Percentiles rank a stretch among this genome's conserved stretches.
phyloP scores from a whole-genome alignment of 164 flowering plant species.

The Berberis thunbergii region DNA sequence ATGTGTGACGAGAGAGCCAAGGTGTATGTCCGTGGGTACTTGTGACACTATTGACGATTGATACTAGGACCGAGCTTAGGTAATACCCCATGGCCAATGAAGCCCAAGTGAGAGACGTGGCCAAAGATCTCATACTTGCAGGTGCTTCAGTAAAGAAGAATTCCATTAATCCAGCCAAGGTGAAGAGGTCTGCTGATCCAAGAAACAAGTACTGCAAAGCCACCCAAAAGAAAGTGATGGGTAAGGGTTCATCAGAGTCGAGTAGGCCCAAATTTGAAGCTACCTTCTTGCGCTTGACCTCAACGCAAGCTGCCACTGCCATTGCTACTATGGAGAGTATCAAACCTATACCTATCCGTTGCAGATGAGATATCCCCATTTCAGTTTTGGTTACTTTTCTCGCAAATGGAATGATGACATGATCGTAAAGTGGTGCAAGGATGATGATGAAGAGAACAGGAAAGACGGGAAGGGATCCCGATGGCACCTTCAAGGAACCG shows the following conservation, averaged over 20 bases:
- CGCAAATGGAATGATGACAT: conserved; percentile 53
- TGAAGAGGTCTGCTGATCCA: conserved; percentile 84
- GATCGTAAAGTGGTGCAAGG: conserved; percentile 76
- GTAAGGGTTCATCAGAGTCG: conserved; percentile 39
- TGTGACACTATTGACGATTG: conserved; percentile 48
- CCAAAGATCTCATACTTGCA: conserved; percentile 65
- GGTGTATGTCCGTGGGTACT: conserved; percentile 20
- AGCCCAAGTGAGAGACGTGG: conserved; percentile 78
- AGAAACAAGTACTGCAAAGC: conserved; percentile 76
- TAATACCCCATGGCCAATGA: conserved; percentile 82
- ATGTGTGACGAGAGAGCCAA: conserved; percentile 63
- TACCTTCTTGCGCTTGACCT: conserved; percentile 50
- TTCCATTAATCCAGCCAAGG: conserved; percentile 76
- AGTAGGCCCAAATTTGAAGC: conserved; percentile 29
- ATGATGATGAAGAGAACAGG: conserved; percentile 82
- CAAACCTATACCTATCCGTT: conserved; percentile 73
- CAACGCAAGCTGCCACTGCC: conserved; percentile 83
- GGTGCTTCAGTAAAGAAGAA: conserved; percentile 95
- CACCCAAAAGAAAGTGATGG: conserved; percentile 76
- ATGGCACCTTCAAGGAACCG: conserved; percentile 61
- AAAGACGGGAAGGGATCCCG: conserved; percentile 85
- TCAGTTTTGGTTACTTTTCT: conserved; percentile 56
- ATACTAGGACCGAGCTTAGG: conserved; percentile 70
- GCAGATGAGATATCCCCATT: conserved; percentile 70
- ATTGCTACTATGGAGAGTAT: conserved; percentile 67